A percentile compares a stretch with the other conserved stretches of the same genome.
These are phyloP conservation scores for Letharia columbiana DNA, from an alignment of 495 filamentous ascomycete genomes.

Conservation along the genomic window DNA sequence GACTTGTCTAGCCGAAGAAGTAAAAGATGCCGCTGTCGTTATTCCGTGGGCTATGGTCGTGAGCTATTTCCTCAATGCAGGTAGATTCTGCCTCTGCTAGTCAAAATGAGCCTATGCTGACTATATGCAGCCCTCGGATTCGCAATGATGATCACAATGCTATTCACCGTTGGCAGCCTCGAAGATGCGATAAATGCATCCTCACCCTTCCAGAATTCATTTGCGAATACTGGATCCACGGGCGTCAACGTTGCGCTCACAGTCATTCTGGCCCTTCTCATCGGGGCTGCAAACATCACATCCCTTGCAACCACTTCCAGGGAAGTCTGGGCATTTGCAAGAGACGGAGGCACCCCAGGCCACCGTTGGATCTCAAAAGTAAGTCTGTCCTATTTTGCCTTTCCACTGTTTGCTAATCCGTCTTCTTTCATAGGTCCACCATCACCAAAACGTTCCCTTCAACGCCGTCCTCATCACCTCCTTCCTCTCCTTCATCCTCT, in stretches of 20 bases:
- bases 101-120: not conserved
- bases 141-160: conserved; percentile 6
- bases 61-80: not conserved
- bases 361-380: conserved; percentile 4
- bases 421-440: not conserved
- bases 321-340: conserved; percentile 1
- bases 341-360: not conserved
- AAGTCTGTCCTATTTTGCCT: not conserved
- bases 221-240: not conserved
- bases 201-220: conserved; percentile 2
- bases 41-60: conserved; percentile 1
- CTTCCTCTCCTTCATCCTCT: conserved; percentile 28
- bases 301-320: not conserved
- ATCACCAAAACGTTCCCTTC: conserved; percentile 39
- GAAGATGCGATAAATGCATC: conserved; percentile 1
- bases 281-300: not conserved
- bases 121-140: not conserved
- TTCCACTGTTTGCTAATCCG: not conserved
- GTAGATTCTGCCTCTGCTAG: not conserved
- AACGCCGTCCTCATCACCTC: conserved; percentile 33
- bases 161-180: conserved; percentile 1
- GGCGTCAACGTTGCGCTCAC: conserved; percentile 1
- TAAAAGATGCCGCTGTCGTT: not conserved
- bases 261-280: not conserved
- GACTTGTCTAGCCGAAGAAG: not conserved